phyloP scores from a whole-genome alignment of 2,329 filamentous ascomycete species.

The Apiospora kogelbergensis region DNA sequence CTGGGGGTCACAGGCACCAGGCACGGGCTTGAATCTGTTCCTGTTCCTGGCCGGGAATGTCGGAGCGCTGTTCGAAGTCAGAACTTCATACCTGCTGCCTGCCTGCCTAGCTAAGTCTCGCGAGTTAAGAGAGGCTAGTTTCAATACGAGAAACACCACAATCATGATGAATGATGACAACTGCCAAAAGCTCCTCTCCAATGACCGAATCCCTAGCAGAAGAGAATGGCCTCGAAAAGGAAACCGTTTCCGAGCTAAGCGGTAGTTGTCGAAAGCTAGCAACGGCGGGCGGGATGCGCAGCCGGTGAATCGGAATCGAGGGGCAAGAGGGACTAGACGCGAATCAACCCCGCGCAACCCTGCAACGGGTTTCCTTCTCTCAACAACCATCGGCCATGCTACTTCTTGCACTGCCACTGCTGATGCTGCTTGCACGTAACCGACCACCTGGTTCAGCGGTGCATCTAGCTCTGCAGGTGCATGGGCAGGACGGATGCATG shows the following conservation, averaged over 20 bases:
- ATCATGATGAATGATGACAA: neutral
- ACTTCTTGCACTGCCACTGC: neutral
- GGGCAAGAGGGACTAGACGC: neutral
- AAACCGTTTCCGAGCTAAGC: neutral
- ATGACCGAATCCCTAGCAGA: neutral
- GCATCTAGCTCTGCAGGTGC: neutral
- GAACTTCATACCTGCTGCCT: neutral
- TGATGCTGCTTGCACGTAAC: neutral
- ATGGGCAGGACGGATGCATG: neutral
- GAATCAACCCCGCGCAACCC: neutral
- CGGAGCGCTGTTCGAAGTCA: neutral
- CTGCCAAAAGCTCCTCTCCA: neutral
- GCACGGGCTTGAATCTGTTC: neutral
- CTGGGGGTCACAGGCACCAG: neutral
- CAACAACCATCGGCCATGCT: neutral
- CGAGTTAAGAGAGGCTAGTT: neutral
- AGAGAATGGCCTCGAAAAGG: neutral
- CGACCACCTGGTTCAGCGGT: neutral
- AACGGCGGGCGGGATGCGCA: neutral
- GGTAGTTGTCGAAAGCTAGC: neutral
- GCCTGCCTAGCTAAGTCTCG: too few species aligned
- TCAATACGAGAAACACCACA: neutral
- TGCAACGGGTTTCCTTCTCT: neutral
- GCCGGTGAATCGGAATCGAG: neutral
- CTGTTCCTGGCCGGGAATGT: neutral